Percentiles rank a stretch among this genome's conserved stretches.
Evolutionary conservation across 2,329 filamentous ascomycete species (phyloP).

Genomic region (Xylariaceae sp.): DNA sequence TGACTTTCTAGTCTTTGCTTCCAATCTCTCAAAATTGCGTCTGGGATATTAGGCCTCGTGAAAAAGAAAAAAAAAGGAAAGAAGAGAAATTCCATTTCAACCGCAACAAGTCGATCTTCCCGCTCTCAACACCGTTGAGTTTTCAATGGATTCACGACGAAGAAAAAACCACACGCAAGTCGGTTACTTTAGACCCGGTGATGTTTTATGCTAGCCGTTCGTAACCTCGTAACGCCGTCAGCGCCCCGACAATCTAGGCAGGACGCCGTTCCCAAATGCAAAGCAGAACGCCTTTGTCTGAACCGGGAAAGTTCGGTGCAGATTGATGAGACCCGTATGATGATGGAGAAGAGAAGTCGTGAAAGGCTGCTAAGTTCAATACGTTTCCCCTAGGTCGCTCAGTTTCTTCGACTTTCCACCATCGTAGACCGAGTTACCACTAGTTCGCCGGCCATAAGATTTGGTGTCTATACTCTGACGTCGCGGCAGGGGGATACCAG

Average conservation of each 20-base stretch:
- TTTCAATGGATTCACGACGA: conserved; percentile 1
- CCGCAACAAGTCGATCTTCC: not conserved
- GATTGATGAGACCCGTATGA: conserved; percentile 19
- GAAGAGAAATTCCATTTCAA: conserved; percentile 4
- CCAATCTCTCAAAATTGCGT: conserved; percentile 1
- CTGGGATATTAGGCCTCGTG: conserved; percentile 14
- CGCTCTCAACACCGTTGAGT: conserved; percentile 16
- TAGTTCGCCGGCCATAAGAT: conserved; percentile 37
- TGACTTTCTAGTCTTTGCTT: not conserved
- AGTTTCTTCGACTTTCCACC: conserved; percentile 36
- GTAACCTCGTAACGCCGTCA: conserved; percentile 29
- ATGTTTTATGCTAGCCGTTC: conserved; percentile 26
- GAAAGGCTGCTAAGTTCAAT: conserved; percentile 32
- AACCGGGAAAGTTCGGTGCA: conserved; percentile 9
- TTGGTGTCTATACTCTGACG: conserved; percentile 39
- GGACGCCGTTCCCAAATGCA: conserved; percentile 16
- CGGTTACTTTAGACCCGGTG: conserved; percentile 14
- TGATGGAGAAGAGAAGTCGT: conserved; percentile 23
- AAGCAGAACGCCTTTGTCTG: conserved; percentile 14
- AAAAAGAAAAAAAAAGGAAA: conserved; percentile 12
- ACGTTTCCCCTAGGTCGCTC: conserved; percentile 50
- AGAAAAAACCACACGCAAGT: conserved; percentile 3
- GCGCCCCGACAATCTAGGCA: conserved; percentile 22
- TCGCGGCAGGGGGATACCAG: conserved; percentile 44
- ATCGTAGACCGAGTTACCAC: conserved; percentile 28